Evolutionary conservation across 257 asterid genomes (phyloP), one percentile per base, ranked within the genome.

Genomic region (Plantago ovata): DNA sequence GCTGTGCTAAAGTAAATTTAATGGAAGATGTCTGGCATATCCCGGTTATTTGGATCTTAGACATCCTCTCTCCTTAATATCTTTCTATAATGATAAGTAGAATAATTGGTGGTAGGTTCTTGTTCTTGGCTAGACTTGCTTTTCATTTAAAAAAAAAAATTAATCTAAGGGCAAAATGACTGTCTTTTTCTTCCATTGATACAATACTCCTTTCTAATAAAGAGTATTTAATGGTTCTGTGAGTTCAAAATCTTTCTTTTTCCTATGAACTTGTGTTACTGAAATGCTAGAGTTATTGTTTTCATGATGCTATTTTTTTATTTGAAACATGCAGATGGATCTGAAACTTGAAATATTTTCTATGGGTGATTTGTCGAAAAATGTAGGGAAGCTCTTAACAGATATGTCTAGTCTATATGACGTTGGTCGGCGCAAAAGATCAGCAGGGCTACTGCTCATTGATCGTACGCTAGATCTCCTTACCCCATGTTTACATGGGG

Each of bases 391-490:
- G 84, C 89, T 89, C 63, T 61, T 91, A 79, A 87, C 90, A 46
- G 95, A 91, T 68, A 91, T 91, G 98, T 91, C 98, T 64, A 87
- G 98, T 69, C 95, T 91, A 69, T 93, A 93, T 75, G 99, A 86
- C 59, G 99, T 89, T 20, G 97, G 96, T 58, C 87, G 96, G 16
- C 95, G 95, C 58, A 89, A 78, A 81, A 81, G 83, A 83, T 82
- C 94, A 42, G 96, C 95, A 10, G 99, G 99, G 66, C 76, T 93
- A 23, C 81, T 93, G 57, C 82, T 93, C 21, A 56, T 93, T 51
- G 99, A 89, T 51, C 99, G 99, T 52, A 86, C 97, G 53, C 95
- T 93, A 24, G 99, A 93, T 78, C 99, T 93, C 73, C 94, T 93
- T 64, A 93, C 97, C 62, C 97, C 96, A 36, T 86, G 99, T 72